Conservation (phyloP, 2,329 filamentous ascomycete species). For the Sordariomycetes sp. region DNA sequence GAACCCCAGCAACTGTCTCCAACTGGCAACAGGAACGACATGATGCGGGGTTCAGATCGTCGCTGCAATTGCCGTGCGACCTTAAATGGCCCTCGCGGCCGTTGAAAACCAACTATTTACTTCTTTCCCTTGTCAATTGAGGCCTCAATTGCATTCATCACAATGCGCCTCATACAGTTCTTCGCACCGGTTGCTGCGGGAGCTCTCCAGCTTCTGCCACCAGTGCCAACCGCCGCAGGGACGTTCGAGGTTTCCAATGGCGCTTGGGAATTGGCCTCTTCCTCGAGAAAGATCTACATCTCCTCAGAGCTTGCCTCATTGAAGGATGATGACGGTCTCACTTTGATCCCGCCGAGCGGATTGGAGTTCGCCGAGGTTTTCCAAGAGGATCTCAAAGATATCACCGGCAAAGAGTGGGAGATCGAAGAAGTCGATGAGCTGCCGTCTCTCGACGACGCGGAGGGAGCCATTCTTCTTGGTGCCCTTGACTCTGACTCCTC, state of each 20-base stretch:
- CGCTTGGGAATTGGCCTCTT: not conserved
- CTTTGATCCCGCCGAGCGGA: constrained; percentile 39
- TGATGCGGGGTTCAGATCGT: too few relatives aligned
- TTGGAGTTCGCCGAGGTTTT: constrained; percentile 39
- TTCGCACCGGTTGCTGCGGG: not conserved
- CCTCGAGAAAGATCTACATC: constrained; percentile 30
- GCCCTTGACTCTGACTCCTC: constrained; percentile 13
- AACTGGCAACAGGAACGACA: too few relatives aligned
- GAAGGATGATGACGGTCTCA: constrained; percentile 34
- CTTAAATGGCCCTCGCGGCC: too few relatives aligned
- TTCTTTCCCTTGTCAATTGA: too few relatives aligned
- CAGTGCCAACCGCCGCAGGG: not conserved
- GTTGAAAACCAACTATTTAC: too few relatives aligned
- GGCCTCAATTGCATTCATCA: too few relatives aligned
- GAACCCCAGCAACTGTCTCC: too few relatives aligned
- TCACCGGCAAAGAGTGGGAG: constrained; percentile 30
- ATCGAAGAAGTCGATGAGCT: constrained; percentile 24
- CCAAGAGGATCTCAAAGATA: constrained; percentile 27
- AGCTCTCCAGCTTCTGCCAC: not conserved
- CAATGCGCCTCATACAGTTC: not conserved
- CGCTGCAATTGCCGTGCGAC: too few relatives aligned
- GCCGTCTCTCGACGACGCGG: constrained; percentile 12
- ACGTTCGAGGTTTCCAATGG: not conserved
- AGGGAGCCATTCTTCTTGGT: constrained; percentile 32
- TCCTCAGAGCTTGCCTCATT: constrained; percentile 23